Evolutionary conservation across 352 stramenopile genomes (phyloP), one percentile per base, ranked within the genome.

Genomic region (Pythium brassicae): DNA sequence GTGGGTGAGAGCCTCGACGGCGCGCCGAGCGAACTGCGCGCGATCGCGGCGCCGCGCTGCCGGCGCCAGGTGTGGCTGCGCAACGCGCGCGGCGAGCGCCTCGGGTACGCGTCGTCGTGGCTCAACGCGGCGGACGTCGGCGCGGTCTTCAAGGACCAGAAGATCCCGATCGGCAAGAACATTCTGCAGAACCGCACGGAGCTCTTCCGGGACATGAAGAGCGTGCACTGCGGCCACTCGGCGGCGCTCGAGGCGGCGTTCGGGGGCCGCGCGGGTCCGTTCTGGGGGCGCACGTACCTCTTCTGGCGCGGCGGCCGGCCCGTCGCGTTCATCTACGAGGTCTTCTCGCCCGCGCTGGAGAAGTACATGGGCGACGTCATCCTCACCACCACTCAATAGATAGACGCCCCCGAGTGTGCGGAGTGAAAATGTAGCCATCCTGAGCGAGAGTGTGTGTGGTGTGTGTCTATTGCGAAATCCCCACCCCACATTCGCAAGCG

Each of bases 301-400:
- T 95, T 95, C 66, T 92, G 85, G 85, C 86, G 86, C 43, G 75
- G 80, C 20, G 82, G 80, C 14, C 67, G 78, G 15, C 81, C 85
- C 29, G 71, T 93, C 4, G 90, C 83, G 57, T 87, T 92, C 66
- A 93, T 95, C 63, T 95, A 95, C 69, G 85, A 95, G 57, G 85
- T 95, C 11, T 95, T 95, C 61, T 93, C 85, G 25, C 85, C 85
- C 1, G 64, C 62, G 34, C 65, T 95, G 11, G 73, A 88, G 48
- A 74, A 80, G 55, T 92, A 92, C 71, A 86, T 95, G 77, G 85
- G 85, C 47, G 65, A 82, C 12, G 76, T 89, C 32, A 61, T 89
- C 48, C 47, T 70, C 14, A 7, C 32, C 32, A 37, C 32, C 32
- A 37, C 32, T 37, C n/a, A 32, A 44, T 51, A 63, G 52, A 57